Base-by-base conservation (phyloP, 2,329 filamentous ascomycete species). In the Neonectria coccinea region DNA sequence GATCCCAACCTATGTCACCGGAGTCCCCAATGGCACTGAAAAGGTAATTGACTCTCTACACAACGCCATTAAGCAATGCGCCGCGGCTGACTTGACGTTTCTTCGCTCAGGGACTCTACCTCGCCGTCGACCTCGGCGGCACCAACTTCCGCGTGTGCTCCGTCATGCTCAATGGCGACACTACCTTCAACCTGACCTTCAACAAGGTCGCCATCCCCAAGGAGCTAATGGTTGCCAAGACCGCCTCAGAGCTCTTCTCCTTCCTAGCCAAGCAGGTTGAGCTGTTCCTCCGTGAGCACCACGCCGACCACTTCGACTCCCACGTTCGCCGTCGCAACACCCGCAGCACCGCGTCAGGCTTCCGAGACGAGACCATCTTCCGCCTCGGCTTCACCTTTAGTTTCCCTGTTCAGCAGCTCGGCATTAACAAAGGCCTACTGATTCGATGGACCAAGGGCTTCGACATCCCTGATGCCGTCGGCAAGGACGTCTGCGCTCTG, bases 391-490 rank as follows among this genome's bases (percentile, higher is more conserved):
- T 99, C 82, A 99, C 96, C 57, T 99, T 99, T 81, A 97, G 92
- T 77, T 99, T 98, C 82, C 96, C 96, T 3, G 94, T 98, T 42
- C 89, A 97, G 77, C 96, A 99, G 79, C 85, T 92, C 62, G 94
- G 93, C 42, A 97, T 99, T 78, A 98, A 98, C 85, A 95, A 94
- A 81, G 96, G 96, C 66, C 91, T 90, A 62, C 85, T 99, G 59
- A 96, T 97, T 80, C 90, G 96, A 72, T 99, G 96, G 96, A 99
- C 96, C 62, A 99, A 99, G 84, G 96, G 96, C 56, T 99, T 97
- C 77, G 93, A 98, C 77, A 98, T 99, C 70, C 87, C 90, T n/a
- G 96, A 98, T 77, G 92, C 94, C 1, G 81, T 99, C 63, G 96
- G 95, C 73, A 92, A 97, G 80, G 96, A 99, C 78, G 94, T 99